phyloP scores from a whole-genome alignment of 2,329 filamentous ascomycete species.

The Diplodia intermedia region DNA sequence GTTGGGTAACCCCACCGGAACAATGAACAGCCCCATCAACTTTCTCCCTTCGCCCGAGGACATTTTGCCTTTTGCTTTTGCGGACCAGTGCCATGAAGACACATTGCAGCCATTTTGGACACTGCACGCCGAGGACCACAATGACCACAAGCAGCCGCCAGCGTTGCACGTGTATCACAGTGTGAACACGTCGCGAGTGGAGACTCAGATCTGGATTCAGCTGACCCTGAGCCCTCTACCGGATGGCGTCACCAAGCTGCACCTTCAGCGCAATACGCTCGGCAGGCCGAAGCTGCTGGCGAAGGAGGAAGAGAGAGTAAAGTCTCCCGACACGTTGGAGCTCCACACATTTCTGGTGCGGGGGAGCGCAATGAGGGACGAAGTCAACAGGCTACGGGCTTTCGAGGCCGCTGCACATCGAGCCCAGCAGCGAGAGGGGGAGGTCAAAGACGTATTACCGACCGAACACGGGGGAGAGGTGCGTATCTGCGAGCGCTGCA shows the following conservation, averaged over 20 bases:
- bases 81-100: background rate
- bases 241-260: conserved; percentile 61
- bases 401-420: background rate
- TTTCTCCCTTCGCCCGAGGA: background rate
- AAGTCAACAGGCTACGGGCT: conserved; percentile 71
- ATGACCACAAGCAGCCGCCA: background rate
- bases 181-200: background rate
- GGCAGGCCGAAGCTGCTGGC: conserved; percentile 87
- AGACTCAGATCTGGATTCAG: background rate
- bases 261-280: conserved; percentile 84
- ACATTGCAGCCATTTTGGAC: background rate
- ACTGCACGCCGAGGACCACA: too few species aligned
- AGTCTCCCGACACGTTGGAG: conserved; percentile 76
- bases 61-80: background rate
- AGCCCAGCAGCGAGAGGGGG: background rate
- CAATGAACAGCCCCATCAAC: background rate
- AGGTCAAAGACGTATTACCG: background rate
- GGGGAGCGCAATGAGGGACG: conserved; percentile 83
- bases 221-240: background rate
- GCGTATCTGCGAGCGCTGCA: conserved; percentile 84
- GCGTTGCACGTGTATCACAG: background rate
- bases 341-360: conserved; percentile 83
- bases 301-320: conserved; percentile 65
- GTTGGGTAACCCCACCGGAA: background rate
- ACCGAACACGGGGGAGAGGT: conserved; percentile 72